A percentile compares a stretch with the other conserved stretches of the same genome.
These are phyloP conservation scores for Pichia cactophila DNA, from an alignment of 1,139 yeast genomes.

Conservation along the genomic window DNA sequence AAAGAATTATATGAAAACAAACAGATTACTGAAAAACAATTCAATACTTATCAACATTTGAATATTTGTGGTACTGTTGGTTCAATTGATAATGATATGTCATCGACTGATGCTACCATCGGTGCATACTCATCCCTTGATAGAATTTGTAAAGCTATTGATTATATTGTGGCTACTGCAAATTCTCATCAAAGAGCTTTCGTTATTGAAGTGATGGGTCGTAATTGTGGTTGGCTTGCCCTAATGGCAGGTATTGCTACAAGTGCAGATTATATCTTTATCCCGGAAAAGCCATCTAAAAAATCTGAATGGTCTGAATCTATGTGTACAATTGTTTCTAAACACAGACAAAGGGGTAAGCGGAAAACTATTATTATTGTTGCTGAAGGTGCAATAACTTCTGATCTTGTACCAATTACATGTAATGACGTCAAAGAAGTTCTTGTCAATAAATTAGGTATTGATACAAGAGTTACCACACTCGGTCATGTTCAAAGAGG, in stretches of 20 bases:
- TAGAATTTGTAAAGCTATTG: conserved; percentile 70
- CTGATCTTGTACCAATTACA: conserved; percentile 57
- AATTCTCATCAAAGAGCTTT: conserved; percentile 78
- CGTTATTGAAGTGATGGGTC: conserved; percentile 84
- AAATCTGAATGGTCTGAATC: conserved; percentile 59
- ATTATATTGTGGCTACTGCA: conserved; percentile 79
- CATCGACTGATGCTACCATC: conserved; percentile 73
- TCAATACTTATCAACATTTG: conserved; percentile 46
- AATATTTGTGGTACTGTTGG: conserved; percentile 77
- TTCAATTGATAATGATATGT: conserved; percentile 79
- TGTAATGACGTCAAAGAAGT: conserved; percentile 63
- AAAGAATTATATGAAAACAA: conserved; percentile 48
- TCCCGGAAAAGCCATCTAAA: conserved; percentile 70
- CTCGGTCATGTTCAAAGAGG: conserved; percentile 84
- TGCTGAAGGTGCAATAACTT: conserved; percentile 76
- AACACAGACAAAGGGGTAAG: conserved; percentile 65
- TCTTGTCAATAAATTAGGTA: conserved; percentile 54
- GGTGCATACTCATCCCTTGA: conserved; percentile 76
- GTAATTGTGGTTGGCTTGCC: conserved; percentile 86
- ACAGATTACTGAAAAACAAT: conserved; percentile 44
- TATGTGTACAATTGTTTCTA: conserved; percentile 53
- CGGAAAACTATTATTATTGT: conserved; percentile 75
- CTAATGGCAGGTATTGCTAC: conserved; percentile 79
- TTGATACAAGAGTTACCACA: conserved; percentile 73
- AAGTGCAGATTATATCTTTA: conserved; percentile 72